These are phyloP conservation scores for Trichoderma sp. DNA, from an alignment of 2,329 filamentous ascomycete genomes.

Conservation along the genomic window DNA sequence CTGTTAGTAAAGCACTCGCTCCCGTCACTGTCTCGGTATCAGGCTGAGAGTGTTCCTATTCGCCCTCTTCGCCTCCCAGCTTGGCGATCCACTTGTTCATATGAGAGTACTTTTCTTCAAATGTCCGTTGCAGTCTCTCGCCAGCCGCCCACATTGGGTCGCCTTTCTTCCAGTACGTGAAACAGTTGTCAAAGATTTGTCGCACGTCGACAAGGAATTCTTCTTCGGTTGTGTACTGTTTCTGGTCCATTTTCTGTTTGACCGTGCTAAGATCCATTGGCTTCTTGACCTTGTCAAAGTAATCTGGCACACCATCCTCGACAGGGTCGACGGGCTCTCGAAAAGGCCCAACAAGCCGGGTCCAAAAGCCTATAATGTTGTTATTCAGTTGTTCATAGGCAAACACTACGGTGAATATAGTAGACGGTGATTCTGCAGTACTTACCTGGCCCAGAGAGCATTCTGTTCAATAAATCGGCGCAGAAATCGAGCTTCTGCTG, in stretches of 20 bases:
- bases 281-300: constrained; percentile 57
- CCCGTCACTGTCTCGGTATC: neutral
- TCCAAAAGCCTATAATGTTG: constrained; percentile 56
- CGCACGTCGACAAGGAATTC: constrained; percentile 58
- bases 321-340: constrained; percentile 57
- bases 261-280: constrained; percentile 63
- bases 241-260: constrained; percentile 57
- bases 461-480: constrained; percentile 54
- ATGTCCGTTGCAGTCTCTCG: constrained; percentile 56
- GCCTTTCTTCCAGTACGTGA: constrained; percentile 58
- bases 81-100: constrained; percentile 62
- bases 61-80: constrained; percentile 42
- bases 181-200: constrained; percentile 63
- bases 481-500: constrained; percentile 57
- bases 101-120: constrained; percentile 58
- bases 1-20: neutral
- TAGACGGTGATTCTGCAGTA: neutral
- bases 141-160: constrained; percentile 56
- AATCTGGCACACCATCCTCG: constrained; percentile 59
- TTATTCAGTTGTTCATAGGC: neutral
- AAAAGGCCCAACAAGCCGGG: constrained; percentile 62
- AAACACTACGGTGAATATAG: neutral
- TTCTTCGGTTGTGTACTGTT: constrained; percentile 50
- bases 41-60: constrained; percentile 19
- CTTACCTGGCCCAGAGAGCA: constrained; percentile 61